These are phyloP conservation scores for Hygrophoropsis aurantiaca DNA, from an alignment of 768 basidiomycete genomes.

Conservation along the genomic window DNA sequence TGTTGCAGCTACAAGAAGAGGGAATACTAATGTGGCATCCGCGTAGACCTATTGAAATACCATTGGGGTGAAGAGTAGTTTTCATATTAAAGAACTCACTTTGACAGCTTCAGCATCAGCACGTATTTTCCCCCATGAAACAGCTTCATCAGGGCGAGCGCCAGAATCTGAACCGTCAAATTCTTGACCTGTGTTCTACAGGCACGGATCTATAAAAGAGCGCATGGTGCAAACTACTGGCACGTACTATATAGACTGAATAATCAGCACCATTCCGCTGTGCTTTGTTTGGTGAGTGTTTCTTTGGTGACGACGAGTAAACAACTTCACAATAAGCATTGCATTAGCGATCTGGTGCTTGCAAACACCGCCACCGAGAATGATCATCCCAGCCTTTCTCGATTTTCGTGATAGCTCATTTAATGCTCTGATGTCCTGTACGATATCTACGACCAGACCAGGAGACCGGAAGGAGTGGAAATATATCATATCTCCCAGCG, in stretches of 20 bases:
- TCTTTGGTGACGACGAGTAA: slow-evolving; percentile 4
- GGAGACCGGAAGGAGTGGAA: slow-evolving; percentile 94
- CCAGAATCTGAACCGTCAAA: slow-evolving; percentile 99
- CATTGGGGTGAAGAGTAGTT: slow-evolving; percentile 6
- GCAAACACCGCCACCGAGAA: slow-evolving; percentile 96
- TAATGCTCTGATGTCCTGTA: slow-evolving; percentile 86
- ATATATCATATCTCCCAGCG: slow-evolving; percentile 98
- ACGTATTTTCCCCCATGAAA: slow-evolving; percentile 98
- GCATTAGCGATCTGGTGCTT: slow-evolving; percentile 99
- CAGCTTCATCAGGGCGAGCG: slow-evolving; percentile 94
- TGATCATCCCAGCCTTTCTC: slow-evolving; percentile 95
- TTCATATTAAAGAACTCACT: slow-evolving; percentile 36
- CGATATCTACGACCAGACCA: slow-evolving; percentile 88
- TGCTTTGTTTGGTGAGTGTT: slow-evolving; percentile 1
- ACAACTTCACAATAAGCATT: slow-evolving; percentile 82
- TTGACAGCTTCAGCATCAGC: slow-evolving; percentile 82
- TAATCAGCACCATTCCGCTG: slow-evolving; percentile 98
- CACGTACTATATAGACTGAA: slow-evolving; percentile 87
- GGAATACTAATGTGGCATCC: slow-evolving; percentile 97
- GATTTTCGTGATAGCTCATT: slow-evolving; percentile 89
- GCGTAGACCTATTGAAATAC: slow-evolving; percentile 60
- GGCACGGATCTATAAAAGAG: slow-evolving; percentile 1
- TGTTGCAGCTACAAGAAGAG: slow-evolving; percentile 91
- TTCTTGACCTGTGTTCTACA: slow-evolving; percentile 95
- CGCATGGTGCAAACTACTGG: background rate